These are phyloP conservation scores for Termitomyces sp. DNA, from an alignment of 1,284 basidiomycete species.

Conservation along the genomic window DNA sequence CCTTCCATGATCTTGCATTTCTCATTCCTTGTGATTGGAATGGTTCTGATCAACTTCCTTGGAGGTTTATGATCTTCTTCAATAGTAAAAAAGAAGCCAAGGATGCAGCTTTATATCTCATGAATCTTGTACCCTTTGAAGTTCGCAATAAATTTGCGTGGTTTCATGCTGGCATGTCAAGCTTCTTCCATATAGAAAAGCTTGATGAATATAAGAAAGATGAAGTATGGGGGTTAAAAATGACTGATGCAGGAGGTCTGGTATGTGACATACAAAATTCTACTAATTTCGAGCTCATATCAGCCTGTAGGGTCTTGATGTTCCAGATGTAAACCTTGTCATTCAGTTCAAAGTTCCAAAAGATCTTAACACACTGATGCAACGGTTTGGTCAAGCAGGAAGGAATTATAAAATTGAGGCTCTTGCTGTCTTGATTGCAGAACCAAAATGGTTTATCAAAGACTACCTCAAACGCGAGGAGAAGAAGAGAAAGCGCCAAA, in stretches of 20 bases:
- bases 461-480: too few relatives aligned
- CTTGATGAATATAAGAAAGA: slow-evolving; percentile 12
- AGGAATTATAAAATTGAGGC: background rate
- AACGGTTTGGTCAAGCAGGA: slow-evolving; percentile 2
- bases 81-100: too few relatives aligned
- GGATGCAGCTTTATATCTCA: too few relatives aligned
- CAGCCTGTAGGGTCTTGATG: slow-evolving; percentile 14
- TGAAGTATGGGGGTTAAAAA: slow-evolving; percentile 16
- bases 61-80: too few relatives aligned
- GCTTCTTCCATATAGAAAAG: slow-evolving; percentile 15
- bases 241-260: slow-evolving; percentile 22
- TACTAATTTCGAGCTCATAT: background rate
- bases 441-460: background rate
- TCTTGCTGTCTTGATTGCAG: slow-evolving; percentile 3
- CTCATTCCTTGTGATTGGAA: too few relatives aligned
- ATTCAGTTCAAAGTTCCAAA: slow-evolving; percentile 15
- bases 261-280: slow-evolving; percentile 9
- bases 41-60: too few relatives aligned
- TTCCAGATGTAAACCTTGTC: slow-evolving; percentile 7
- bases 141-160: slow-evolving; percentile 19
- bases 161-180: slow-evolving; percentile 24
- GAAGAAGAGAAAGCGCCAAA: too few relatives aligned
- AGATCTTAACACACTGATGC: slow-evolving; percentile 9
- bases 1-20: too few relatives aligned
- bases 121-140: slow-evolving; percentile 12